Base-by-base conservation (phyloP, 257 asterid genomes). In the Fraxinus cuspidata region DNA sequence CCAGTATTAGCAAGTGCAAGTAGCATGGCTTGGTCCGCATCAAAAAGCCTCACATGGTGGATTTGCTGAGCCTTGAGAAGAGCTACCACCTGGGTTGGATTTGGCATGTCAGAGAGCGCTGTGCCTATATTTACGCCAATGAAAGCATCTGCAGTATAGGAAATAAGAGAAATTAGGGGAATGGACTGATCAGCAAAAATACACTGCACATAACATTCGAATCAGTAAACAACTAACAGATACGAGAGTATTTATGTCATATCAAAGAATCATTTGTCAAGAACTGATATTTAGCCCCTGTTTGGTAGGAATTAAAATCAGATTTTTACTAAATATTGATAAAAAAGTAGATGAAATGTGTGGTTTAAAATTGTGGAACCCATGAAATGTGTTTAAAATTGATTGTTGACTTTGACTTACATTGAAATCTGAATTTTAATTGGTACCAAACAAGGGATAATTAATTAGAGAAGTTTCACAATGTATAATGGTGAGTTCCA, bases 51-150 rank as follows among this genome's bases (percentile, higher is more conserved):
- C 74, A 94, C 89, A 63, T 94, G 94, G 42, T 81, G 90, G 77
- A 94, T 89, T 67, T 92, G 97, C 84, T 94, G 98, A 68, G 96
- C 84, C 71, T 86, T 92, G 76, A 92, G 93, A 83, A 94, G 98
- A 65, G 97, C 92, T 70, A 87, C 97, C 12, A 92, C 92, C 75
- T 92, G 96, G 70, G 93, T 86, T 16, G 98, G 97, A 72, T 79
- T 81, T 16, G 98, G 98, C 97, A 92, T 89, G 90, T 91, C 90
- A 15, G 98, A 87, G 53, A 94, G 87, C 8, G 90, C 87, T 0
- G 97, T 93, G 79, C 97, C 97, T 35, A 93, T 77, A 81, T 91
- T 93, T 63, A 93, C 93, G 13, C 98, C 98, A 31, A 94, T 77
- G 81, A 94, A 92, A 74, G 94, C 92, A 76, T 73, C 97, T 92